Conservation (phyloP, 257 asterid species). For the Nicotiana tabacum region DNA sequence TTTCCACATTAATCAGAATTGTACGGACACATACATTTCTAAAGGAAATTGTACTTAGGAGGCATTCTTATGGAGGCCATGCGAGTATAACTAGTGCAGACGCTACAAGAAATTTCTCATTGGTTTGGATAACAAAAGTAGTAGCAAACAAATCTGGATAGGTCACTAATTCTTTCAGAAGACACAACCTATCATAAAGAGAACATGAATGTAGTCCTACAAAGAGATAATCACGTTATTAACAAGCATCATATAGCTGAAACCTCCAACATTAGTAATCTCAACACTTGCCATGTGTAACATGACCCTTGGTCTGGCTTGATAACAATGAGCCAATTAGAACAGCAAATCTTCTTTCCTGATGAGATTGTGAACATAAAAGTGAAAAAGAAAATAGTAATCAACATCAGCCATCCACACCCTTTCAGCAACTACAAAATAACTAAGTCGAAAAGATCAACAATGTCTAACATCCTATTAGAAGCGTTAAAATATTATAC, state of each 20-base stretch:
- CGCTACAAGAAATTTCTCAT: no score
- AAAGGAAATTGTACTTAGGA: no score
- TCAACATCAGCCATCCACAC: background rate
- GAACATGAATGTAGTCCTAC: background rate
- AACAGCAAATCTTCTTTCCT: conserved; percentile 95
- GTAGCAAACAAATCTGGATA: background rate
- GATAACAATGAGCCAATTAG: conserved; percentile 79
- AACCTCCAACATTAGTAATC: background rate
- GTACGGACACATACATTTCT: no score
- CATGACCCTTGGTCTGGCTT: conserved; percentile 94
- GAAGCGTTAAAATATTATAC: background rate
- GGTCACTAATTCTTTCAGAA: background rate
- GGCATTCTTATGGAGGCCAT: no score
- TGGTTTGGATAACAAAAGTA: no score
- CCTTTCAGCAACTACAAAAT: background rate
- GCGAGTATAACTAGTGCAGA: no score
- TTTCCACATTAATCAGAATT: no score
- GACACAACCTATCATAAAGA: background rate
- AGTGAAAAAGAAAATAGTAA: background rate
- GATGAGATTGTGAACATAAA: conserved; percentile 9
- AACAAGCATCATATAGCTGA: background rate
- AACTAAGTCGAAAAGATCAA: background rate
- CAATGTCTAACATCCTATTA: background rate
- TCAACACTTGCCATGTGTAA: conserved; percentile 76
- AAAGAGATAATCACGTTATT: background rate